Evolutionary conservation across 352 stramenopile genomes (phyloP), one percentile per base, ranked within the genome.

Genomic region (Phytophthora megakarya): DNA sequence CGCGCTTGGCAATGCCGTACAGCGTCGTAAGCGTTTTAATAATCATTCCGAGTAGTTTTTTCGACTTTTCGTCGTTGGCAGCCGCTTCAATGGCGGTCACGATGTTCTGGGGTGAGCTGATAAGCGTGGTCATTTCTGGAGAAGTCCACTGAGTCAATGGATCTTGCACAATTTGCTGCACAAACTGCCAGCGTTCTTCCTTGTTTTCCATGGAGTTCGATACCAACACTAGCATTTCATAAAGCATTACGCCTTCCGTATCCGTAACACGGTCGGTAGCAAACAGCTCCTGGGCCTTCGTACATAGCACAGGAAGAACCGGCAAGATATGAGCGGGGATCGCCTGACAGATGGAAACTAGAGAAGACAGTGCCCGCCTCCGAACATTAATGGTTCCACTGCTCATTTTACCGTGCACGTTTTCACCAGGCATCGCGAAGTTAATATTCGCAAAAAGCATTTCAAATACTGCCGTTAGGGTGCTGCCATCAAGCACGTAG

Each of bases 171-270:
- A 93, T 84, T 49, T 92, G 79, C 51, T 89, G 68, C 2, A 93
- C 56, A 22, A 93, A 93, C 48, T 84, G 75, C 12, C 68, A 55
- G 45, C 81, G 81, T 44, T 92, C 81, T 1, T 87, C 78, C 18
- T 56, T 52, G 26, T 76, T 91, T 28, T 77, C 65, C 74, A 93
- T 88, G 28, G 85, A 93, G 52, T 90, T 91, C 2, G 85, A 91
- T 9, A 93, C 85, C 13, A 93, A 48, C 35, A 93, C 81, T 7
- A 93, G 65, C 78, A 93, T 92, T 39, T 93, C 85, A 35, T 93
- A 93, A 9, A 93, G 66, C 56, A 93, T 72, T 3, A 93, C 81
- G 25, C 80, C 80, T 65, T 93, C 85, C 0, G 81, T 85, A 18
- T 93, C 85, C 13, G 88, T 73, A n/a, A 93, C 85, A 18, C 71